These are phyloP conservation scores for Cladosporium sp. DNA, from an alignment of 2,329 filamentous ascomycete species.

Conservation along the genomic window DNA sequence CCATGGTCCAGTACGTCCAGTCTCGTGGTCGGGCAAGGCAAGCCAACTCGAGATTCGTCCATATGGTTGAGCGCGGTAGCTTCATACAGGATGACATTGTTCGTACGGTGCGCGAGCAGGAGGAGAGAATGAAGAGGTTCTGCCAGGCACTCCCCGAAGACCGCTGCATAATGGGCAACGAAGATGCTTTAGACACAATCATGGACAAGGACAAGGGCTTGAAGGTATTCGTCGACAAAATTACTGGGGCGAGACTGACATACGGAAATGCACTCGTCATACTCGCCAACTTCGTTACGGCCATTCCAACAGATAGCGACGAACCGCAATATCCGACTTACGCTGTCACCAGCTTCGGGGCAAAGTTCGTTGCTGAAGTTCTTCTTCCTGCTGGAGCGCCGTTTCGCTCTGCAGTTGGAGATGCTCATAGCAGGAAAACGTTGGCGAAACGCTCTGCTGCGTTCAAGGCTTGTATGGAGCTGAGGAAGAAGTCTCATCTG, in stretches of 20 bases:
- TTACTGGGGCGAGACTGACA: slow-evolving; percentile 76
- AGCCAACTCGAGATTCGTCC: slow-evolving; percentile 74
- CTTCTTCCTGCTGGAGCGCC: slow-evolving; percentile 73
- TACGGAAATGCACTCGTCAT: slow-evolving; percentile 73
- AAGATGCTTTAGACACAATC: slow-evolving; percentile 59
- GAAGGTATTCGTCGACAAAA: slow-evolving; percentile 57
- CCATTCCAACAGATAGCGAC: slow-evolving; percentile 60
- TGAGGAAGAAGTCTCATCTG: slow-evolving; percentile 68
- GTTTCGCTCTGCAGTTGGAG: slow-evolving; percentile 66
- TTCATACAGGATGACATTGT: slow-evolving; percentile 59
- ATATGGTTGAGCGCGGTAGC: slow-evolving; percentile 78
- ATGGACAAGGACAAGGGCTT: slow-evolving; percentile 53
- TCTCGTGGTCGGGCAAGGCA: slow-evolving; percentile 85
- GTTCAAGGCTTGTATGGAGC: slow-evolving; percentile 74
- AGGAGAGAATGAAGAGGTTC: slow-evolving; percentile 69
- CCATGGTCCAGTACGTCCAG: slow-evolving; percentile 93
- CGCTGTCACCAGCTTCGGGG: slow-evolving; percentile 57
- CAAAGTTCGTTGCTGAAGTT: slow-evolving; percentile 74
- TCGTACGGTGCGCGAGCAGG: slow-evolving; percentile 60
- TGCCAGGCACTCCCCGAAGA: slow-evolving; percentile 75
- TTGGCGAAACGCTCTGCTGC: slow-evolving; percentile 86
- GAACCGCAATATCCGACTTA: slow-evolving; percentile 58
- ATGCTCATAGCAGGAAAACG: slow-evolving; percentile 67
- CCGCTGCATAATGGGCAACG: slow-evolving; percentile 64
- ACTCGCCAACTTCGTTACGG: slow-evolving; percentile 72